Conservation (phyloP, 2,329 filamentous ascomycete species). For the Pseudogymnoascus sp. region DNA sequence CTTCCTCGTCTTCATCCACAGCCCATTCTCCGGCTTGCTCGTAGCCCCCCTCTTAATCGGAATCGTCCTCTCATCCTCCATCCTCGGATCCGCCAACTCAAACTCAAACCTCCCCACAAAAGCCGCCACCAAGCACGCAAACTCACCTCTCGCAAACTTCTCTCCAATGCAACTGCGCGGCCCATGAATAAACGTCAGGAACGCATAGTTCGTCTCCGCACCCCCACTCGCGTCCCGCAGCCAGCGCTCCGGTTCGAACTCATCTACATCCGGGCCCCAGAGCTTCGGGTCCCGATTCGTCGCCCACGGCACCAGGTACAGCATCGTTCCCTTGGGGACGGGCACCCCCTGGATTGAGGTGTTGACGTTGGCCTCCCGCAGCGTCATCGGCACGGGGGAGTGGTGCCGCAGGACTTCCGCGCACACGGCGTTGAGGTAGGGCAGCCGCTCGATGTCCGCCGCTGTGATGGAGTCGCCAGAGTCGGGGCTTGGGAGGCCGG, state of each 20-base stretch:
- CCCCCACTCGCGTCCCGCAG: constrained; percentile 60
- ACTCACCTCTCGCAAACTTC: constrained; percentile 74
- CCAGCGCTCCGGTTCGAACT: constrained; percentile 79
- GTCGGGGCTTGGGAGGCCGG: constrained; percentile 47
- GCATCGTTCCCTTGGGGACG: constrained; percentile 63
- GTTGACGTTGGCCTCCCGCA: constrained; percentile 59
- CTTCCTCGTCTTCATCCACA: constrained; percentile 61
- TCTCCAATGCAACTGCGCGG: constrained; percentile 81
- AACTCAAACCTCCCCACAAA: constrained; percentile 72
- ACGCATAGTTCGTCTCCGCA: constrained; percentile 68
- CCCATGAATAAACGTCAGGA: constrained; percentile 79
- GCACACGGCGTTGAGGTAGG: constrained; percentile 74
- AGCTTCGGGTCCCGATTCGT: constrained; percentile 62
- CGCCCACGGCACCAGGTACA: constrained; percentile 58
- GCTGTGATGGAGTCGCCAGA: constrained; percentile 41
- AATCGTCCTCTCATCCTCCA: constrained; percentile 58
- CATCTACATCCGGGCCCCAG: constrained; percentile 70
- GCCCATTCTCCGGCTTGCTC: constrained; percentile 62
- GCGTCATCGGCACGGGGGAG: constrained; percentile 54
- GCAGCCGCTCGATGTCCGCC: constrained; percentile 62
- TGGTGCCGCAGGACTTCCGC: constrained; percentile 70
- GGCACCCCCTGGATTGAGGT: constrained; percentile 58
- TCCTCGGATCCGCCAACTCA: constrained; percentile 32
- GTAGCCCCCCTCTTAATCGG: constrained; percentile 66
- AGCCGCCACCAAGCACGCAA: constrained; percentile 73